Conservation (phyloP, 2,329 filamentous ascomycete species). For the Tolypocladium pustulatum region DNA sequence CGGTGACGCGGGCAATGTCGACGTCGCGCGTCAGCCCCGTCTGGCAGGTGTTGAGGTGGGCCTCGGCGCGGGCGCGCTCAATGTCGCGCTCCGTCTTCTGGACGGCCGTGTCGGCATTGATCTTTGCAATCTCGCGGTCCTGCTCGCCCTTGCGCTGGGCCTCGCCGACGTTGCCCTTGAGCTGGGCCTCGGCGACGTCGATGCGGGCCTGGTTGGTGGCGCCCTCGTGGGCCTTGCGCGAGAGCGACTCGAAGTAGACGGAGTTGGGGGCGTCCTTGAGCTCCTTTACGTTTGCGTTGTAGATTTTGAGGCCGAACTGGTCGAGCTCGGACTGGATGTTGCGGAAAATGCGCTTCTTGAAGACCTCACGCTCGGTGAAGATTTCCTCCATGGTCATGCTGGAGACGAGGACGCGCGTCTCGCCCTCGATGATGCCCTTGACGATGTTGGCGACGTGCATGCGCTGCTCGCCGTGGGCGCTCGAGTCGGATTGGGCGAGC, state of each 20-base stretch:
- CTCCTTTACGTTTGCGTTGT: slow-evolving; percentile 67
- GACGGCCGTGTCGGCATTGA: slow-evolving; percentile 75
- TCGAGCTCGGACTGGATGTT: slow-evolving; percentile 72
- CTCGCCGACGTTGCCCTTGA: slow-evolving; percentile 64
- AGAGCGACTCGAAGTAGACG: slow-evolving; percentile 75
- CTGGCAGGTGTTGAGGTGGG: slow-evolving; percentile 61
- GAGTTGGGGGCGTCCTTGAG: slow-evolving; percentile 72
- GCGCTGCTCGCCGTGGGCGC: slow-evolving; percentile 23
- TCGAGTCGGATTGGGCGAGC: slow-evolving; percentile 51
- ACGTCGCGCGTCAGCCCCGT: slow-evolving; percentile 64
- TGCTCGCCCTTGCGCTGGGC: slow-evolving; percentile 69
- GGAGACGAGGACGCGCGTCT: slow-evolving; percentile 72
- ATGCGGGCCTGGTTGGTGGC: slow-evolving; percentile 68
- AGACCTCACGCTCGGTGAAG: slow-evolving; percentile 65
- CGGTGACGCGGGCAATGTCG: slow-evolving; percentile 64
- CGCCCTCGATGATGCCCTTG: slow-evolving; percentile 83
- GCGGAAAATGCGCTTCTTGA: slow-evolving; percentile 64
- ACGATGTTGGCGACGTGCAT: slow-evolving; percentile 73
- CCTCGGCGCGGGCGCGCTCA: slow-evolving; percentile 70
- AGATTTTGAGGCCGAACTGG: slow-evolving; percentile 70
- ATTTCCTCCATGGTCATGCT: slow-evolving; percentile 93
- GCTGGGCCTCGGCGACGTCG: slow-evolving; percentile 54
- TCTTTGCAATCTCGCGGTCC: slow-evolving; percentile 80
- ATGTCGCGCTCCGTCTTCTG: slow-evolving; percentile 76
- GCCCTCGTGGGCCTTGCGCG: slow-evolving; percentile 75